phyloP scores from a whole-genome alignment of 1,284 basidiomycete species.

The Ganoderma leucocontextum region DNA sequence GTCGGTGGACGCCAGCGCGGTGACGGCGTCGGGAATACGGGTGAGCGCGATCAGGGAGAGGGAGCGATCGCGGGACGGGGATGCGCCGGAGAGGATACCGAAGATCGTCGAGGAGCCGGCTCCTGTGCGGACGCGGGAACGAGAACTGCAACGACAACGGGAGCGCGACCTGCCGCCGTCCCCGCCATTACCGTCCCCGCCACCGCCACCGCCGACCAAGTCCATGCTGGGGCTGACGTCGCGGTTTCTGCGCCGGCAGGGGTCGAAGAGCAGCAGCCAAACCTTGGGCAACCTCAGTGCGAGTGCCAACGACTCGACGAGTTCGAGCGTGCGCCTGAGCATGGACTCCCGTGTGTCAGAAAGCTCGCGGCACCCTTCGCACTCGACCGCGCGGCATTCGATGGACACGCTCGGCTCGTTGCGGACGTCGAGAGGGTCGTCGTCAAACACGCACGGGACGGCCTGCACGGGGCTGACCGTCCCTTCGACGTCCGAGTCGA shows the following conservation, averaged over 20 bases:
- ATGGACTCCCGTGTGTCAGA: slow-evolving; percentile 32
- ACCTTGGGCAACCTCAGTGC: slow-evolving; percentile 11
- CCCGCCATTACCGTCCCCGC: slow-evolving; percentile 9
- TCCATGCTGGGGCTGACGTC: slow-evolving; percentile 38
- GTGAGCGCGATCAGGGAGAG: slow-evolving; percentile 36
- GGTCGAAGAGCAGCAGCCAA: slow-evolving; percentile 28
- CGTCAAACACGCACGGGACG: slow-evolving; percentile 4
- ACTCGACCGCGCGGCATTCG: slow-evolving; percentile 31
- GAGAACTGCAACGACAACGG: not conserved
- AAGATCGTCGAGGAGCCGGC: slow-evolving; percentile 35
- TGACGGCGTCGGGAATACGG: slow-evolving; percentile 33
- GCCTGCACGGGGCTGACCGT: slow-evolving; percentile 2
- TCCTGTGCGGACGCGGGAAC: not conserved
- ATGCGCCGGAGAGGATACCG: slow-evolving; percentile 23
- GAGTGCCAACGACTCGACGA: slow-evolving; percentile 17
- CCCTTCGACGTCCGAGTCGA: slow-evolving; percentile 27
- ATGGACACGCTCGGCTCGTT: slow-evolving; percentile 36
- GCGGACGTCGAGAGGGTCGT: slow-evolving; percentile 28
- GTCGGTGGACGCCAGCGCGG: slow-evolving; percentile 32
- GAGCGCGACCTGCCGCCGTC: slow-evolving; percentile 13
- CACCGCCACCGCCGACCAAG: slow-evolving; percentile 29
- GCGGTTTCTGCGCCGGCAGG: slow-evolving; percentile 39
- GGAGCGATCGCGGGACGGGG: slow-evolving; percentile 16
- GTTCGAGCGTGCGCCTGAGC: slow-evolving; percentile 37
- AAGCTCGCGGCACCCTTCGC: slow-evolving; percentile 30